Evolutionary conservation across 2,329 filamentous ascomycete genomes (phyloP).

Genomic region (Cordyceps tenuipes): DNA sequence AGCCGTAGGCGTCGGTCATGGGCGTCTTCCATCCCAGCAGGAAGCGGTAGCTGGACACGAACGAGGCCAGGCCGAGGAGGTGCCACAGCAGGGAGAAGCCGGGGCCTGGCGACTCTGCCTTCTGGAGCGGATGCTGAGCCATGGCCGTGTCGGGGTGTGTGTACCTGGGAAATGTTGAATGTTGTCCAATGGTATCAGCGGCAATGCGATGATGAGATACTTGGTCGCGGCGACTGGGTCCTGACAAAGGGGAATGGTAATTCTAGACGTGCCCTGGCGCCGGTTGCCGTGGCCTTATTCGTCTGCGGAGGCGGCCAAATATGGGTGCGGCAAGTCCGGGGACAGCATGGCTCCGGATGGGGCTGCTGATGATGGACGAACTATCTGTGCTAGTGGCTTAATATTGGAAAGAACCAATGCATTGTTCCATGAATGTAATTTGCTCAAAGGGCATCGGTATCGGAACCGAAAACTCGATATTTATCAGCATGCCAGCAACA

Average conservation of each 20-base stretch:
- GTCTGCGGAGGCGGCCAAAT: constrained; percentile 6
- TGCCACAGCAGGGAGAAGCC: constrained; percentile 57
- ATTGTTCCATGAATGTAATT: background rate
- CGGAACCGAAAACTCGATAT: background rate
- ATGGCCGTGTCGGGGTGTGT: constrained; percentile 20
- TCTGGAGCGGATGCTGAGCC: constrained; percentile 54
- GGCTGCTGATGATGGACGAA: background rate
- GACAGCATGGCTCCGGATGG: background rate
- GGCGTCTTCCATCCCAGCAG: constrained; percentile 40
- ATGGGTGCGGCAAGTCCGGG: background rate
- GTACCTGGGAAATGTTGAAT: background rate
- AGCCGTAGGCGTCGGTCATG: constrained; percentile 53
- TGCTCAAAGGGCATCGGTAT: background rate
- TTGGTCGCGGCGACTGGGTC: background rate
- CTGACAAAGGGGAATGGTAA: background rate
- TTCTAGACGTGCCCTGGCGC: background rate
- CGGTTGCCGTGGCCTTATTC: background rate
- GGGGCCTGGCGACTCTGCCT: constrained; percentile 56
- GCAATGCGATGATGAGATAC: background rate
- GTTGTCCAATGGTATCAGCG: background rate
- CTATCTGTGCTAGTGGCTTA: background rate
- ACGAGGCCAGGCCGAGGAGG: constrained; percentile 42
- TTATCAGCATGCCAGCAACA: background rate
- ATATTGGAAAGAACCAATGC: background rate
- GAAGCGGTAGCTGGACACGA: constrained; percentile 45